Evolutionary conservation across 2,329 filamentous ascomycete genomes (phyloP).

Genomic region (Sphaceloma murrayae): DNA sequence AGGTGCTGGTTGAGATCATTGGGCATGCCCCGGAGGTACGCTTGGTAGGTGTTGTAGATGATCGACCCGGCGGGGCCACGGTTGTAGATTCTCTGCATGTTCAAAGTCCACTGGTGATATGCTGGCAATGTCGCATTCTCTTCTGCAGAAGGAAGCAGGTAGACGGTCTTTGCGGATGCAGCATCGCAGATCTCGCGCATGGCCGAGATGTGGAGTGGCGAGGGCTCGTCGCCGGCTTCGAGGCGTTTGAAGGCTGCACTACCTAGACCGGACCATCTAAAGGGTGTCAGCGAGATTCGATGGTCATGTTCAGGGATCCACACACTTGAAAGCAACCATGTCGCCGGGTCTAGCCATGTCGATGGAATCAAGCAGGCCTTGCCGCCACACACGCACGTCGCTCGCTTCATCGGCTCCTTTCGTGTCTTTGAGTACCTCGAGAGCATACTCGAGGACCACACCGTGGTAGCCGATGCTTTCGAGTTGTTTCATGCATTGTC

Average conservation of each 20-base stretch:
- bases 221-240: conserved; percentile 52
- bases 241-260: conserved; percentile 59
- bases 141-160: conserved; percentile 77
- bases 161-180: conserved; percentile 58
- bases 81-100: conserved; percentile 72
- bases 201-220: conserved; percentile 54
- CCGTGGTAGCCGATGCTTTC: conserved; percentile 70
- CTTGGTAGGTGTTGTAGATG: conserved; percentile 59
- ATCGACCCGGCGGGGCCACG: conserved; percentile 46
- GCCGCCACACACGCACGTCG: conserved; percentile 62
- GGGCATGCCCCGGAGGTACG: conserved; percentile 44
- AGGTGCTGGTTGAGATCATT: conserved; percentile 39
- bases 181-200: conserved; percentile 67
- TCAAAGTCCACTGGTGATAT: conserved; percentile 70
- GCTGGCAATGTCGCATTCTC: conserved; percentile 68
- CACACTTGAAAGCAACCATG: conserved; percentile 47
- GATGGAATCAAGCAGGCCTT: conserved; percentile 66
- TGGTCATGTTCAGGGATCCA: conserved; percentile 2
- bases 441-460: conserved; percentile 75
- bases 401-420: conserved; percentile 45
- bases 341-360: conserved; percentile 42
- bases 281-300: not conserved
- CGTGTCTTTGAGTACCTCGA: conserved; percentile 57
- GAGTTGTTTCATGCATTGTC: conserved; percentile 52
- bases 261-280: conserved; percentile 71